phyloP scores from a whole-genome alignment of 2,329 filamentous ascomycete species.

The Diaporthe sp. region DNA sequence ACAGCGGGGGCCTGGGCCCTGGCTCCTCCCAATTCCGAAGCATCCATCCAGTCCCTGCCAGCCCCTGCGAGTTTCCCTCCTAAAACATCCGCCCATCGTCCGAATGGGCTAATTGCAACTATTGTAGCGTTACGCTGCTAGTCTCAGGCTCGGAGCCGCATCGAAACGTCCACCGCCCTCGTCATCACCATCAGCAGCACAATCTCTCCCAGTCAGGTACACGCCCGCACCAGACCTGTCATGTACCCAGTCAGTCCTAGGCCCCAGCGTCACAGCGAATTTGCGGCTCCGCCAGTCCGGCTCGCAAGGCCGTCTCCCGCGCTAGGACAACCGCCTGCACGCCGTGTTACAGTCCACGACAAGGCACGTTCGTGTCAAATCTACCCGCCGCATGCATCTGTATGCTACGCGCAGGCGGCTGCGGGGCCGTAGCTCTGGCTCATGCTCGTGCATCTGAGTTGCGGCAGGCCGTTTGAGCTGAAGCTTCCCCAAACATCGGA shows the following conservation, averaged over 20 bases:
- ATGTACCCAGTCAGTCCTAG: neutral
- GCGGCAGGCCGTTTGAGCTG: slow-evolving; percentile 29
- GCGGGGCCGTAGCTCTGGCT: neutral
- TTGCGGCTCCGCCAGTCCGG: slow-evolving; percentile 32
- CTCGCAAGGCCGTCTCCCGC: slow-evolving; percentile 21
- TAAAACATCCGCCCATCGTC: slow-evolving; percentile 11
- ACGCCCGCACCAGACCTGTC: neutral
- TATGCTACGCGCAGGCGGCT: neutral
- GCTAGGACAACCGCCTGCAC: slow-evolving; percentile 29
- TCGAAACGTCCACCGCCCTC: slow-evolving; percentile 4
- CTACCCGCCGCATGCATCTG: neutral
- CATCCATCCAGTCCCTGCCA: slow-evolving; percentile 1
- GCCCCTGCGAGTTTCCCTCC: neutral
- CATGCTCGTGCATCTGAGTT: slow-evolving; percentile 17
- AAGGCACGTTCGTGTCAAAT: slow-evolving; percentile 11
- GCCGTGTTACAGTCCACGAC: slow-evolving; percentile 8
- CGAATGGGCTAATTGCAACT: neutral
- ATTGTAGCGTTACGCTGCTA: slow-evolving; percentile 9
- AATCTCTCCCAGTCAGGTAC: neutral
- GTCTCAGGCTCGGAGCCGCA: slow-evolving; percentile 25
- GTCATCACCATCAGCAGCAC: neutral
- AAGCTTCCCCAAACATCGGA: slow-evolving; percentile 9
- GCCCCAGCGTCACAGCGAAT: slow-evolving; percentile 4
- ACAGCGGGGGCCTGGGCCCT: slow-evolving; percentile 9
- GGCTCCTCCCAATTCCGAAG: slow-evolving; percentile 12